These are phyloP conservation scores for Agarophyton chilense DNA, from an alignment of 23 red algal genomes.

Conservation along the genomic window DNA sequence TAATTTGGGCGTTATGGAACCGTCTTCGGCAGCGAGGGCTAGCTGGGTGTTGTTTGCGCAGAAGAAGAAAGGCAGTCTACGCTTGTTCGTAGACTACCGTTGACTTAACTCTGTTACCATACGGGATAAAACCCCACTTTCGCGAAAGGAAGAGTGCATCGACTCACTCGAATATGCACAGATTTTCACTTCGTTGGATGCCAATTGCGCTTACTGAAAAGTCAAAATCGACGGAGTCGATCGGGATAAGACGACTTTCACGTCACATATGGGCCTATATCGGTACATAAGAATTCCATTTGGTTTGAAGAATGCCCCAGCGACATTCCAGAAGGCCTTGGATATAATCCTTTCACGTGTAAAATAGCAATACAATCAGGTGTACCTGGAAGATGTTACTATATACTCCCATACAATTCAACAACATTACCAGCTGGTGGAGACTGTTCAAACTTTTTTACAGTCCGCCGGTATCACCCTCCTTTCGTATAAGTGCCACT, in stretches of 20 bases:
- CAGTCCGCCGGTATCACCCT: background rate
- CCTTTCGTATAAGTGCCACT: background rate
- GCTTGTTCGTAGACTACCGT: slow-evolving; percentile 36
- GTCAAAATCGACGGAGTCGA: background rate
- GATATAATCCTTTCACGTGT: background rate
- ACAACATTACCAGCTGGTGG: background rate
- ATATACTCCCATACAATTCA: background rate
- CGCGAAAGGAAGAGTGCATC: slow-evolving; percentile 35
- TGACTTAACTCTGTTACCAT: slow-evolving; percentile 11
- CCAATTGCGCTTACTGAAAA: background rate
- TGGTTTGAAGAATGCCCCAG: background rate
- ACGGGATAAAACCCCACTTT: slow-evolving; percentile 7
- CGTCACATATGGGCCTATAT: background rate
- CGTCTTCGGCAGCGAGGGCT: background rate
- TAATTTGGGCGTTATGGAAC: background rate
- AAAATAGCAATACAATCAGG: background rate
- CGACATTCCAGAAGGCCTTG: background rate
- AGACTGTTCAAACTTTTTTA: background rate
- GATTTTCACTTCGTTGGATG: slow-evolving; percentile 3
- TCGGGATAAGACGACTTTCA: background rate
- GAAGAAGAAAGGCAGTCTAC: slow-evolving; percentile 33
- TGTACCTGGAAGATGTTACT: background rate
- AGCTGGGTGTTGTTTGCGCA: background rate
- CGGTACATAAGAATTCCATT: background rate
- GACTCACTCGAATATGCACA: slow-evolving; percentile 34